Conservation (phyloP, 2,329 filamentous ascomycete genomes). For the Neonectria ditissima region DNA sequence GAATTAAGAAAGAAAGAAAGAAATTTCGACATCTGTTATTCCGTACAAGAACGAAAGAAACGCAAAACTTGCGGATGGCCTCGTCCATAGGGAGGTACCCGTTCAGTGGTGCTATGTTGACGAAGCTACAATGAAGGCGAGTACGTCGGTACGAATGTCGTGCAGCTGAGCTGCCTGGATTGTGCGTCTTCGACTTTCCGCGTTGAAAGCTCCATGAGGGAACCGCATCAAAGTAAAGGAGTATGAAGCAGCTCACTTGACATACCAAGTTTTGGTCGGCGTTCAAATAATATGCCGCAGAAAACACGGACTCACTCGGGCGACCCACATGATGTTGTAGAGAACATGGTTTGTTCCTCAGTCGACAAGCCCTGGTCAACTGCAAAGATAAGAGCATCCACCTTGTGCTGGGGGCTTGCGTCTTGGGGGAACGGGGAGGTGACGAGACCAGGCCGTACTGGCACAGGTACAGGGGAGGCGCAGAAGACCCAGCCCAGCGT, state of each 20-base stretch:
- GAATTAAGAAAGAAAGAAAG: constrained; percentile 10
- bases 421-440: constrained; percentile 13
- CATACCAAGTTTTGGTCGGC: not conserved
- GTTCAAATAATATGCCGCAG: not conserved
- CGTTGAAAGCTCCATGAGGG: constrained; percentile 1
- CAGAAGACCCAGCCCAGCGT: constrained; percentile 29
- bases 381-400: constrained; percentile 32
- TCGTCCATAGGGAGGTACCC: not conserved
- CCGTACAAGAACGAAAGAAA: not conserved
- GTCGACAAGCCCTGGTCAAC: constrained; percentile 23
- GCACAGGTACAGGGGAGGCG: constrained; percentile 3
- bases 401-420: constrained; percentile 20
- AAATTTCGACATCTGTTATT: constrained; percentile 4
- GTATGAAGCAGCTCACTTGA: not conserved
- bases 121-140: not conserved
- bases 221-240: constrained; percentile 3
- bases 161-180: too few species aligned
- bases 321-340: constrained; percentile 25
- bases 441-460: not conserved
- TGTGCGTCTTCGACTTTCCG: not conserved
- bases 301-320: not conserved
- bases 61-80: not conserved
- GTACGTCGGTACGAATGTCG: not conserved
- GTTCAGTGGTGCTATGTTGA: not conserved
- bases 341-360: constrained; percentile 38